Evolutionary conservation across 768 basidiomycete species (phyloP), one percentile per base, ranked within the genome.

Genomic region (Udeniomyces megalosporus): DNA sequence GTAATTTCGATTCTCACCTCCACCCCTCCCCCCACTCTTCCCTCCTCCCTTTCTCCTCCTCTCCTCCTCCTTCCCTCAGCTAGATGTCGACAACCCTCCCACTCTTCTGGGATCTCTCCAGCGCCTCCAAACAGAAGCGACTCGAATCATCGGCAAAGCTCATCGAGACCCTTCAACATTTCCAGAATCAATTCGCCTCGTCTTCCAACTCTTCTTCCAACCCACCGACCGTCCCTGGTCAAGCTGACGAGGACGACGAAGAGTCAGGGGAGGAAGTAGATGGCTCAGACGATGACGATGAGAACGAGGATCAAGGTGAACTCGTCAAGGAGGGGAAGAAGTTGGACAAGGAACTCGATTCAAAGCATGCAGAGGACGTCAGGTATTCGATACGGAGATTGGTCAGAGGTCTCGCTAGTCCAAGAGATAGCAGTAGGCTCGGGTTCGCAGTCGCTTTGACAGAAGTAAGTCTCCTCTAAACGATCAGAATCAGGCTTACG

Each of bases 391-490:
- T 97, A 69, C 81, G 87, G 55, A 74, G 93, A 17, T 79, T 99
- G 38, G 76, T 93, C 20, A 79, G 90, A 46, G 93, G 93, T 14
- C 77, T 99, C 32, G 88, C 86, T 0, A 92, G 88, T 72, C 86
- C 90, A 1, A 78, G 91, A 68, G 92, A 99, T 72, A 88, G 88
- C 72, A 93, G 90, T 73, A 76, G 93, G 67, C 76, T 96, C 42
- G 93, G 93, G 20, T 99, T 96, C 71, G 89, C 91, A 10, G 93
- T 99, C 48, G 90, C 91, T 34, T 76, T 99, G 67, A 90, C 93
- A 0, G 92, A 95, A 79, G 92, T 93, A 70, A 68, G 81, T 73
- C 34, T 55, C n/a, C 24, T 2, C n/a, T 22, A 35, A 4, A 4
- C 22, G 26, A 12, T 4, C 11, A 3, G 44, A n/a, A n/a, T n/a